Conservation (phyloP, 2,329 filamentous ascomycete genomes). For the Basipetospora sp. region DNA sequence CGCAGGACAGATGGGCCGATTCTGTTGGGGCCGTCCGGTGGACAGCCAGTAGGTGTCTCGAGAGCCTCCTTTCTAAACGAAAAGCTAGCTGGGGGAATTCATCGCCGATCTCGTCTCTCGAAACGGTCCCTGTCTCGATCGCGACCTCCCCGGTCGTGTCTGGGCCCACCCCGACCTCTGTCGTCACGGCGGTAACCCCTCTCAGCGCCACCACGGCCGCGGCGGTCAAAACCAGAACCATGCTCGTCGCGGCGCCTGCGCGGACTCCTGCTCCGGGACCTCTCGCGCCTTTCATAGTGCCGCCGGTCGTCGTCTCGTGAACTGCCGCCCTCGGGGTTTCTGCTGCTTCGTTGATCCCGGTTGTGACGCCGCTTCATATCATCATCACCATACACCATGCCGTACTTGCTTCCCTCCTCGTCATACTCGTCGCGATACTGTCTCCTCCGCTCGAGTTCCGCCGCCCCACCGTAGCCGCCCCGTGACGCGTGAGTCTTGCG, state of each 20-base stretch:
- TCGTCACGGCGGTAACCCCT: conserved; percentile 17
- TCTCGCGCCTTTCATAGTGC: conserved; percentile 7
- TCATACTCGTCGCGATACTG: conserved; percentile 66
- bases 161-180: too few relatives aligned
- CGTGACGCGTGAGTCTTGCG: conserved; percentile 40
- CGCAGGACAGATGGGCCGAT: too few relatives aligned
- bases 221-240: not conserved
- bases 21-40: too few relatives aligned
- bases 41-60: too few relatives aligned
- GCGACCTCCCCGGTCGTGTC: conserved; percentile 16
- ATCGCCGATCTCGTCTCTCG: conserved; percentile 3
- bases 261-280: conserved; percentile 16
- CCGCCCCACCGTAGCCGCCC: conserved; percentile 83
- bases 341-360: conserved; percentile 20
- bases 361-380: conserved; percentile 43
- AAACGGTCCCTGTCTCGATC: conserved; percentile 10
- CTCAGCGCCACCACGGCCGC: conserved; percentile 11
- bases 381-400: conserved; percentile 68
- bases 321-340: conserved; percentile 1
- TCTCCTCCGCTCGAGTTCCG: conserved; percentile 72
- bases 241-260: conserved; percentile 6
- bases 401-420: conserved; percentile 32
- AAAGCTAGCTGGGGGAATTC: not conserved
- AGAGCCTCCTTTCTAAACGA: too few relatives aligned
- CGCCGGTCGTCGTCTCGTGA: conserved; percentile 10